Percentiles rank a stretch among this genome's conserved stretches.
These are phyloP conservation scores for Coemansia sp. DNA, from an alignment of 192 early-diverging fungal genomes.

Conservation along the genomic window DNA sequence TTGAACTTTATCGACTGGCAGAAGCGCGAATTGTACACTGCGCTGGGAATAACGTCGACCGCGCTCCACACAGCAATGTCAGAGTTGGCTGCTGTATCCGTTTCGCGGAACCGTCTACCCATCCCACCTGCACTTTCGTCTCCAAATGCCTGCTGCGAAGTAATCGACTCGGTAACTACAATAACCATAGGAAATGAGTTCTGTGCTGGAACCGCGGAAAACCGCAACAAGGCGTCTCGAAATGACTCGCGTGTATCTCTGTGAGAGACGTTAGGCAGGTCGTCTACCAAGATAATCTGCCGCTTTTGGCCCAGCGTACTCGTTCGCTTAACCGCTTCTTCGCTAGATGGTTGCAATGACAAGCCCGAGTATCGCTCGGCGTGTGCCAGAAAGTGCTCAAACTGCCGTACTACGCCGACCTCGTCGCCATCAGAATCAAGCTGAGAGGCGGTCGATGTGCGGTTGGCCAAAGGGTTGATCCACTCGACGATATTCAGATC, in stretches of 20 bases:
- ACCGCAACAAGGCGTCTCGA: slow-evolving; percentile 49
- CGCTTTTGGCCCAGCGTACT: background rate
- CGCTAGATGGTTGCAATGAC: slow-evolving; percentile 2
- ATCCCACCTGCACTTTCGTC: slow-evolving; percentile 11
- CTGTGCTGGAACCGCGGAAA: slow-evolving; percentile 29
- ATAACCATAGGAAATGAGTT: slow-evolving; percentile 51
- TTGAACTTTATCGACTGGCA: slow-evolving; percentile 59
- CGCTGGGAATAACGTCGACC: slow-evolving; percentile 32
- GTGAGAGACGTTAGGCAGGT: slow-evolving; percentile 61
- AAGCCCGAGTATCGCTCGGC: slow-evolving; percentile 58
- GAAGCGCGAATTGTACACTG: slow-evolving; percentile 25
- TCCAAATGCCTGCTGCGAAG: slow-evolving; percentile 30
- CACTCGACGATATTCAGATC: slow-evolving; percentile 62
- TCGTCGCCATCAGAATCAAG: slow-evolving; percentile 25
- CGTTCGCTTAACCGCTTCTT: background rate
- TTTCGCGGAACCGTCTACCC: slow-evolving; percentile 18
- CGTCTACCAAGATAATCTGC: slow-evolving; percentile 62
- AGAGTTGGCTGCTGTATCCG: slow-evolving; percentile 6
- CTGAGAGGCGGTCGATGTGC: slow-evolving; percentile 9
- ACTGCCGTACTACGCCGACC: slow-evolving; percentile 52
- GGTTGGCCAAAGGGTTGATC: slow-evolving; percentile 55
- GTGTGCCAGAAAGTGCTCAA: slow-evolving; percentile 59
- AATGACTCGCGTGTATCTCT: slow-evolving; percentile 59
- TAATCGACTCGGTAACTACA: slow-evolving; percentile 43
- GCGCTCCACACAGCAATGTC: slow-evolving; percentile 33